Evolutionary conservation across 2,329 filamentous ascomycete species (phyloP).

Genomic region (Scorias spongiosa): DNA sequence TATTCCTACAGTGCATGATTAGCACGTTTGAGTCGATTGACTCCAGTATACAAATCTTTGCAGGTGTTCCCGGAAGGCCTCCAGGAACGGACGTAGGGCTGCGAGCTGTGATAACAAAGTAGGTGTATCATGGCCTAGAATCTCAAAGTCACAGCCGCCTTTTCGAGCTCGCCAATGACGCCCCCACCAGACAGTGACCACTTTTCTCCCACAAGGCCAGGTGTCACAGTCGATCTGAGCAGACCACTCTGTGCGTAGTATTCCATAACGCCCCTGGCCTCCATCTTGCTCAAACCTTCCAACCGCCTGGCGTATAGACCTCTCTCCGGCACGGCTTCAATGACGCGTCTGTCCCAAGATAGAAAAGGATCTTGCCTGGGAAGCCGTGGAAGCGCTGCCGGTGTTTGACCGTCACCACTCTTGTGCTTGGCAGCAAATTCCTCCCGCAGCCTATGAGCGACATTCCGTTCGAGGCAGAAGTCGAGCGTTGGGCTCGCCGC

Average conservation of each 20-base stretch:
- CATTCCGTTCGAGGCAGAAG: slow-evolving; percentile 10
- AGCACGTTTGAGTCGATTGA: no score
- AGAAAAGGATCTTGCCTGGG: slow-evolving; percentile 38
- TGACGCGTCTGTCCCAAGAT: slow-evolving; percentile 36
- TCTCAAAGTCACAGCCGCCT: slow-evolving; percentile 37
- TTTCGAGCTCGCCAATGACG: slow-evolving; percentile 74
- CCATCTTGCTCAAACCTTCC: slow-evolving; percentile 53
- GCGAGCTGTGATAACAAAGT: no score
- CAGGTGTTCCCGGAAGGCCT: no score
- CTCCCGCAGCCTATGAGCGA: slow-evolving; percentile 12
- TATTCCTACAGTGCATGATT: no score
- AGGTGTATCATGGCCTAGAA: slow-evolving; percentile 11
- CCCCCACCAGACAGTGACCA: slow-evolving; percentile 73
- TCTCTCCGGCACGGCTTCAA: slow-evolving; percentile 30
- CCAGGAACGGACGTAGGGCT: no score
- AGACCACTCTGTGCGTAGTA: slow-evolving; percentile 85
- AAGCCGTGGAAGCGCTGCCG: slow-evolving; percentile 9
- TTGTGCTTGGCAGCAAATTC: slow-evolving; percentile 16
- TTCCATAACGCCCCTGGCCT: slow-evolving; percentile 71
- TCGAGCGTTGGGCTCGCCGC: slow-evolving; percentile 51
- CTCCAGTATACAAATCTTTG: no score
- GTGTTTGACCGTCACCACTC: neutral
- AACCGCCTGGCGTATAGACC: slow-evolving; percentile 36
- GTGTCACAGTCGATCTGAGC: slow-evolving; percentile 53
- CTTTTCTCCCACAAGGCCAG: slow-evolving; percentile 59